Base-by-base conservation (phyloP, 2,329 filamentous ascomycete genomes). In the Fusarium anguioides region DNA sequence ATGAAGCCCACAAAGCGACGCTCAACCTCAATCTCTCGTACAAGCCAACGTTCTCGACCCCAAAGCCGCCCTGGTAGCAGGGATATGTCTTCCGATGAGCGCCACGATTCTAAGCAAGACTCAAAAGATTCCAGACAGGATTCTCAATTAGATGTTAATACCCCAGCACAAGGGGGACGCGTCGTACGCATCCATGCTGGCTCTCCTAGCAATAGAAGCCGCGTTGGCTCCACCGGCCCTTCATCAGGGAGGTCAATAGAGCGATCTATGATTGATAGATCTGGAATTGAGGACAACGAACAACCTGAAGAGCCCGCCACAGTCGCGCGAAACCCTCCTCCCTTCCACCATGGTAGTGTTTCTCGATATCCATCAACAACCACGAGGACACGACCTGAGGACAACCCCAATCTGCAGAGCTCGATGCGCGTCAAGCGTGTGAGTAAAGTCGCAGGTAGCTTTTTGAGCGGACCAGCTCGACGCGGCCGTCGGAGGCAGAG, bases 361-460 rank as follows among this genome's bases (percentile, higher is more conserved):
- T 85, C 85, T 46, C 82, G 84, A 72, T 82, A 85, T 62, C 75
- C 81, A 35, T 81, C 86, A 5, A 85, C 84, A 4, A 79, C 82
- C 40, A 81, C 81, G 33, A 81, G 83, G 47, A 81, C 78, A 17
- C 82, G 84, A 33, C 82, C 84, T 47, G 87, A 87, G 4, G 90
- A 94, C 23, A 89, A 91, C 31, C 79, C 81, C 31, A 89, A 87
- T 15, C 80, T 88, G 3, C 91, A 92, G 61, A 89, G 90, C 70
- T 93, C 92, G 1, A 87, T 94, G 83, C 87, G 93, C 7, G 83
- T 94, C 59, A 95, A 94, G 79, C 84, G 92, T 62, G 87, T 93
- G 15, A 90, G 90, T 17, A 92, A 92, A 77, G 83, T 91, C 9
- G 87, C 90, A 4, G 93, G 92, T 2, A 91, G 88, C 60, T 94